Conservation (phyloP, 768 basidiomycete genomes). For the Piloderma croceum region DNA sequence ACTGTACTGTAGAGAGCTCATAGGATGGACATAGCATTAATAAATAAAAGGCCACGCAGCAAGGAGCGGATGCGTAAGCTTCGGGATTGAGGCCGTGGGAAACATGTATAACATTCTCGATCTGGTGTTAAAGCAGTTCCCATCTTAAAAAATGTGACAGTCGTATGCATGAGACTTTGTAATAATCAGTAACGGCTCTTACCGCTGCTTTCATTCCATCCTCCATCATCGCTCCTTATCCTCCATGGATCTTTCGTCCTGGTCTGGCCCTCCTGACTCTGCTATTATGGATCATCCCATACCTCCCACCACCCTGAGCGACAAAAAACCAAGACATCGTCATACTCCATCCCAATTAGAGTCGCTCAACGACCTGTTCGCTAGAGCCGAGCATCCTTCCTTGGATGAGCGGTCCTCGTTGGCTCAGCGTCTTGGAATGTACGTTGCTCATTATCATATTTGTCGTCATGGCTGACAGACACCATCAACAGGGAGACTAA, state of each 20-base stretch:
- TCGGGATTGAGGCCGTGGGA: too few species aligned
- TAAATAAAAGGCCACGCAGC: too few species aligned
- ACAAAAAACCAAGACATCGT: constrained; percentile 73
- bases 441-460: constrained; percentile 27
- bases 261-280: constrained; percentile 10
- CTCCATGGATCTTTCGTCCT: constrained; percentile 26
- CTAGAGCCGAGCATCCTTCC: constrained; percentile 68
- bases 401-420: constrained; percentile 62
- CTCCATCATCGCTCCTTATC: constrained; percentile 17
- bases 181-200: background rate
- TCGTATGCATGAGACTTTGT: background rate
- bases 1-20: too few species aligned
- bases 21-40: too few species aligned
- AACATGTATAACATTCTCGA: too few species aligned
- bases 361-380: constrained; percentile 74
- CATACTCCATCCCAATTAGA: constrained; percentile 68
- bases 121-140: too few species aligned
- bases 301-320: constrained; percentile 32
- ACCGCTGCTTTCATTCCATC: background rate
- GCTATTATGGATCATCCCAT: too few species aligned
- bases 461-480: constrained; percentile 12
- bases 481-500: constrained; percentile 61
- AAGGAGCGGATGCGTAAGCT: too few species aligned
- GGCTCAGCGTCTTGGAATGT: constrained; percentile 75
- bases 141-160: too few species aligned